These are phyloP conservation scores for Neurospora sp. DNA, from an alignment of 2,329 filamentous ascomycete genomes.

Conservation along the genomic window DNA sequence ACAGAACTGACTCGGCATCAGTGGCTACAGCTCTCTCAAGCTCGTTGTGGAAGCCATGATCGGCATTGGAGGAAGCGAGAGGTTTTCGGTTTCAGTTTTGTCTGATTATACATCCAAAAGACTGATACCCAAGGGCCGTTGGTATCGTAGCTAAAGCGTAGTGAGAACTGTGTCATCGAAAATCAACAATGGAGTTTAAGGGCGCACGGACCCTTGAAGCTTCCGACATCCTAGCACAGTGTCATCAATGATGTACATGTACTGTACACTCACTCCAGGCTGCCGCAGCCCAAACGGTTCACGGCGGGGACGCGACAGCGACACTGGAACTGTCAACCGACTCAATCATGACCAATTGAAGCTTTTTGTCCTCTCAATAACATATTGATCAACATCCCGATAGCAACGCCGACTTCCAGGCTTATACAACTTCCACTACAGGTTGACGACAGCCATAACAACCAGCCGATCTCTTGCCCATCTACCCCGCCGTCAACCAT, in stretches of 20 bases:
- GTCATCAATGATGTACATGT: background rate
- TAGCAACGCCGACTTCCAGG: background rate
- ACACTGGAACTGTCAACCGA: background rate
- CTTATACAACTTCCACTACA: background rate
- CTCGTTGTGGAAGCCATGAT: background rate
- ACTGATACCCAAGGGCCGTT: background rate
- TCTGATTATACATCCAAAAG: background rate
- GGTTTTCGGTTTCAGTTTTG: background rate
- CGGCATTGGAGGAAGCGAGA: fast-evolving
- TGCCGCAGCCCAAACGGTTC: background rate
- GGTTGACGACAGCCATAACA: background rate
- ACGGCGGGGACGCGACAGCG: background rate
- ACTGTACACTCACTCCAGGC: background rate
- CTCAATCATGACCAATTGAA: background rate
- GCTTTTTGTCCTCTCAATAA: background rate
- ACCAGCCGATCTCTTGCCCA: background rate
- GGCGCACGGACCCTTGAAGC: background rate
- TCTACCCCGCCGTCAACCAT: background rate
- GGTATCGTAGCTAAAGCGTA: background rate
- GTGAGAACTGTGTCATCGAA: background rate
- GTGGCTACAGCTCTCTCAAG: background rate
- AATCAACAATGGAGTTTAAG: background rate
- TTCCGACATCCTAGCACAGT: background rate
- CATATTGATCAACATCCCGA: background rate
- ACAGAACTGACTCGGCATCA: background rate